Evolutionary conservation across 345 rosid genomes (phyloP).

Genomic region (Alliaria petiolata): DNA sequence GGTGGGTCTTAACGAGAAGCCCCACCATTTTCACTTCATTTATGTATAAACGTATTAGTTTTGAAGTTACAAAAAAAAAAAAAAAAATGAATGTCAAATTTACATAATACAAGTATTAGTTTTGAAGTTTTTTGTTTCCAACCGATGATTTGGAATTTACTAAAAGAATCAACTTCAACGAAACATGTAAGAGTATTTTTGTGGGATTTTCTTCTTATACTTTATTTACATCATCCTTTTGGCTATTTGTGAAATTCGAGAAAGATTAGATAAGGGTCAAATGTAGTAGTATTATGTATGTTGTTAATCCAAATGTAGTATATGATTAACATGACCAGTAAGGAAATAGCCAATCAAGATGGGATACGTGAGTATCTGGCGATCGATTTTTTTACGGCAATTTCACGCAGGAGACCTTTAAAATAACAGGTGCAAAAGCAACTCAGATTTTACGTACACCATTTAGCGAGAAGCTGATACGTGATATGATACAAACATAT

Average conservation of each 20-base stretch:
- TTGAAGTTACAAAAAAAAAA: too few relatives aligned
- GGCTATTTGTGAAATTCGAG: not conserved
- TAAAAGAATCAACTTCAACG: not conserved
- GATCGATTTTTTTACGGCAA: not conserved
- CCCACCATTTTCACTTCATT: slow-evolving; percentile 29
- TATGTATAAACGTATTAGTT: not conserved
- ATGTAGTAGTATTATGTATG: too few relatives aligned
- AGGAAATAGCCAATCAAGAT: not conserved
- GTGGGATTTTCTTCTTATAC: not conserved
- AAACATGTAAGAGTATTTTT: not conserved
- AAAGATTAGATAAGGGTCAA: not conserved
- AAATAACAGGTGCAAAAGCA: not conserved
- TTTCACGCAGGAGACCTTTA: not conserved
- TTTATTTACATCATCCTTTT: not conserved
- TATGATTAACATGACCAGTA: too few relatives aligned
- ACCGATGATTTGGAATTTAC: not conserved
- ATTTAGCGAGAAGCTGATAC: not conserved
- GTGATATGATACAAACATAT: not conserved
- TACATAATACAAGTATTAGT: not conserved
- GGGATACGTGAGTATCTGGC: not conserved
- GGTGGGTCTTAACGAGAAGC: slow-evolving; percentile 15
- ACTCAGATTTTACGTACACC: not conserved
- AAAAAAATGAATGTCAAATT: not conserved
- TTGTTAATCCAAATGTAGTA: not conserved
- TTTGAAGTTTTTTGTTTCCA: not conserved